Evolutionary conservation across 2,329 filamentous ascomycete genomes (phyloP), one percentile per base, ranked within the genome.

Genomic region (Pseudogymnoascus sp.): DNA sequence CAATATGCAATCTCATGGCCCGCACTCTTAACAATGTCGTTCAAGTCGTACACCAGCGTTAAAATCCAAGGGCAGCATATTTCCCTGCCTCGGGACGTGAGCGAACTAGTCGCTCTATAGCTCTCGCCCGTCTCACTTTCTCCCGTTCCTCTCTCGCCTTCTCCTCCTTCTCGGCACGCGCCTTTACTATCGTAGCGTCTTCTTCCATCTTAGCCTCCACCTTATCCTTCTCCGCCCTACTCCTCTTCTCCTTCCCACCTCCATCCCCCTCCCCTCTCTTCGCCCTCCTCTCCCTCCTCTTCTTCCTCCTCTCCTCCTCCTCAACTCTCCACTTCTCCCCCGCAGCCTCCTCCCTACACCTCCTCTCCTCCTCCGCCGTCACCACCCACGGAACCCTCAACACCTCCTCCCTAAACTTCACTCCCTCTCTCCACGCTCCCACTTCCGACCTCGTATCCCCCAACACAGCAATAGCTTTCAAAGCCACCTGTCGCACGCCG

Each of bases 341-440:
- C 58, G 62, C 35, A 60, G 60, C 38, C 57, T 59, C 54, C 39
- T 60, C 58, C 38, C 18, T 77, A 65, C 81, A 84, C 62, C 71
- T 74, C 58, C 77, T 77, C 50, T 85, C 74, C 60, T 80, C 76
- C 62, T 73, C 76, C 20, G 71, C 70, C 30, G 74, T 76, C 30
- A 87, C 66, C n/a, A 78, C 68, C 85, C 85, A 88, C 0, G 82
- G 79, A 61, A 70, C 72, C 2, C 71, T 70, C 12, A 88, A 73
- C 5, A 84, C 74, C 3, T 81, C 76, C 34, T 67, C 68, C 35
- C 76, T 76, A 67, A 87, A 85, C 30, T 70, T 71, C 16, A 70
- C 65, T 47, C 78, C 74, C 71, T 82, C 82, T 66, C 79, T 75
- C 85, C 85, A 88, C 7, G 85, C 81, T 6, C 68, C 70, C 3